phyloP scores from a whole-genome alignment of 2,329 filamentous ascomycete species.

The Cordyceps farinosa region DNA sequence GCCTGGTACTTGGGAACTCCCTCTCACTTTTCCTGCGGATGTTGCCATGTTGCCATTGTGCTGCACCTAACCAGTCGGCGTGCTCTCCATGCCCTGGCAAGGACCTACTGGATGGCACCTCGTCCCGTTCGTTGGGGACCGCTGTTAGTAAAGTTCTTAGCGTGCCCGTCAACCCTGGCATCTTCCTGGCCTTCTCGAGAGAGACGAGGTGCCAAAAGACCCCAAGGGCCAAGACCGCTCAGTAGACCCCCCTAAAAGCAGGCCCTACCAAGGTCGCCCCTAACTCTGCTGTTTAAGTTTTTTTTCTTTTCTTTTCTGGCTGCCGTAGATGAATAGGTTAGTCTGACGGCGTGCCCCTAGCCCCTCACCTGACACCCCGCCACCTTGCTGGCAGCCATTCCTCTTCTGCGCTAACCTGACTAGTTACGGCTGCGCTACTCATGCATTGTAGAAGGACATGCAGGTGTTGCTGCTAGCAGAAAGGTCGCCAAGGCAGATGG shows the following conservation, averaged over 20 bases:
- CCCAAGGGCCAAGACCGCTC: too few relatives aligned
- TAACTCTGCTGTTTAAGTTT: too few relatives aligned
- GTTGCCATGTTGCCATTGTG: background rate
- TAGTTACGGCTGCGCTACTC: conserved; percentile 5
- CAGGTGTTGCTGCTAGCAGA: background rate
- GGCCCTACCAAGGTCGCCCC: too few relatives aligned
- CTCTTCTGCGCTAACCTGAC: background rate
- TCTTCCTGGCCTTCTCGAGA: too few relatives aligned
- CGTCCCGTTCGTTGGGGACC: too few relatives aligned
- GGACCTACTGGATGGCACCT: too few relatives aligned
- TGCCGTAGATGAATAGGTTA: background rate
- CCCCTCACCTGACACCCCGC: conserved; percentile 11
- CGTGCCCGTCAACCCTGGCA: too few relatives aligned
- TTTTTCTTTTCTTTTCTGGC: background rate
- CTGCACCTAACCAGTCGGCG: background rate
- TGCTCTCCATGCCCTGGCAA: too few relatives aligned
- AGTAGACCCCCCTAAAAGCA: too few relatives aligned
- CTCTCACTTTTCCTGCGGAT: background rate
- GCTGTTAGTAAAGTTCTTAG: too few relatives aligned
- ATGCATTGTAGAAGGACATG: background rate
- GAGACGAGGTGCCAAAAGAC: too few relatives aligned
- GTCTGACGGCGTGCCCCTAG: background rate
- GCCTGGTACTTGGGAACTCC: background rate
- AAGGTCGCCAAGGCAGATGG: background rate
- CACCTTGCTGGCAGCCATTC: background rate